Evolutionary conservation across 345 rosid species (phyloP).

Genomic region (Triadica sebifera): DNA sequence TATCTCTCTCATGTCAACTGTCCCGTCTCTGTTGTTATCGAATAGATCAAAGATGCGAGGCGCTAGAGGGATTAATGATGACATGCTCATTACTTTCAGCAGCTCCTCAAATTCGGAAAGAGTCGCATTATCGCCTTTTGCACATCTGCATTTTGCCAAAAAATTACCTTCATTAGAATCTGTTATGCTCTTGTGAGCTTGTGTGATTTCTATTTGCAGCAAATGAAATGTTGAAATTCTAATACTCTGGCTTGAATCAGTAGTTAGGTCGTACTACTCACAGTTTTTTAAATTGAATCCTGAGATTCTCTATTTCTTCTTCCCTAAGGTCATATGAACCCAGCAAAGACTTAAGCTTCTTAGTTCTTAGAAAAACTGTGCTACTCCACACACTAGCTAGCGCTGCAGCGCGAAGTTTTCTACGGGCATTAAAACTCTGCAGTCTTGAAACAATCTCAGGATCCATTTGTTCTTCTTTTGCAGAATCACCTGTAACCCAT

Average conservation of each 20-base stretch:
- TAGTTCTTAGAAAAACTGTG: conserved; percentile 51
- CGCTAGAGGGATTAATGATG: conserved; percentile 51
- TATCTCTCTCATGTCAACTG: conserved; percentile 63
- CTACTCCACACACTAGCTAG: conserved; percentile 60
- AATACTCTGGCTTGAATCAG: neutral
- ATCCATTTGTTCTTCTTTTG: conserved; percentile 59
- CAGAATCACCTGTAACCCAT: conserved; percentile 64
- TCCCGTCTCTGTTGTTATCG: conserved; percentile 64
- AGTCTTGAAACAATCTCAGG: conserved; percentile 56
- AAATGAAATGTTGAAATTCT: neutral
- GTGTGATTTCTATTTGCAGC: too few species aligned
- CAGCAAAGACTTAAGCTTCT: conserved; percentile 50
- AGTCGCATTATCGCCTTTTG: conserved; percentile 61
- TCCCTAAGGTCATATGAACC: conserved; percentile 54
- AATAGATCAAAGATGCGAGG: conserved; percentile 59
- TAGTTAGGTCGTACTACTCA: conserved; percentile 14
- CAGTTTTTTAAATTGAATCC: conserved; percentile 47
- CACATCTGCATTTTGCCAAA: conserved; percentile 40
- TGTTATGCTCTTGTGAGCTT: neutral
- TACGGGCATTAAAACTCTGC: conserved; percentile 57
- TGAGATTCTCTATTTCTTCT: conserved; percentile 54
- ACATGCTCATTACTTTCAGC: conserved; percentile 65
- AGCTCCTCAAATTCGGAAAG: conserved; percentile 59
- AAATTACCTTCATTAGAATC: neutral
- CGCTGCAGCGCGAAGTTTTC: conserved; percentile 61